Evolutionary conservation across 306 rosid species (phyloP).

Genomic region (Cucurbita argyrosperma): DNA sequence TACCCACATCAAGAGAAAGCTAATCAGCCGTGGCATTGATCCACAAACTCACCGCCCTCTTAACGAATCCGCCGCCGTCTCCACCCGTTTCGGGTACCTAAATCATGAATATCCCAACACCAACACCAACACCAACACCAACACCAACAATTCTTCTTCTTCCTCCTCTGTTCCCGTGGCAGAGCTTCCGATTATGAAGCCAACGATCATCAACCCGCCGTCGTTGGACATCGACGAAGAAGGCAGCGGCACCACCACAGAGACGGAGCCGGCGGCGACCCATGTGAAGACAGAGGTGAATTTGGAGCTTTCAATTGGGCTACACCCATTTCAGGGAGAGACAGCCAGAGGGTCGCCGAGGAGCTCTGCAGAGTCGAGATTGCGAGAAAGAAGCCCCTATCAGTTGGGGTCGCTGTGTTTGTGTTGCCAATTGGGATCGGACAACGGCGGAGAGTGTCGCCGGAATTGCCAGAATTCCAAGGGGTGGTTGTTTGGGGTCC

Average conservation of each 20-base stretch:
- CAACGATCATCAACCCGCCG: background rate
- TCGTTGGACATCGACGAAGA: constrained; percentile 8
- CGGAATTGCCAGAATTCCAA: constrained; percentile 21
- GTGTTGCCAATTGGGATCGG: constrained; percentile 30
- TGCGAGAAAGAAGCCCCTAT: background rate
- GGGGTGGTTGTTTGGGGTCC: constrained; percentile 1
- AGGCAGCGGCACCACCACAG: constrained; percentile 37
- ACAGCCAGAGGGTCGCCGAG: constrained; percentile 11
- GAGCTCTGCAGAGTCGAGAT: constrained; percentile 39
- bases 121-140: background rate
- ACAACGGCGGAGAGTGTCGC: constrained; percentile 14
- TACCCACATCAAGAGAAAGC: constrained; percentile 63
- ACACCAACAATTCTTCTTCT: background rate
- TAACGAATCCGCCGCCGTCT: constrained; percentile 13
- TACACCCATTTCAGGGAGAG: constrained; percentile 28
- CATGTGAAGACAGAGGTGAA: constrained; percentile 11
- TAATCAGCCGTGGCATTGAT: constrained; percentile 39
- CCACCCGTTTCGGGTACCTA: constrained; percentile 13
- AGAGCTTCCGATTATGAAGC: constrained; percentile 5
- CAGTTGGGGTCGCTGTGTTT: constrained; percentile 16
- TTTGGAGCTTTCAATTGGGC: constrained; percentile 53
- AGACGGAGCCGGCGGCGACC: constrained; percentile 17
- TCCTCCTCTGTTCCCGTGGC: constrained; percentile 10
- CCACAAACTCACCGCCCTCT: constrained; percentile 58
- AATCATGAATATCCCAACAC: background rate